A percentile compares a stretch with the other conserved stretches of the same genome.
Evolutionary conservation across 2,329 filamentous ascomycete genomes (phyloP).

Genomic region (Apiospora malaysiana): DNA sequence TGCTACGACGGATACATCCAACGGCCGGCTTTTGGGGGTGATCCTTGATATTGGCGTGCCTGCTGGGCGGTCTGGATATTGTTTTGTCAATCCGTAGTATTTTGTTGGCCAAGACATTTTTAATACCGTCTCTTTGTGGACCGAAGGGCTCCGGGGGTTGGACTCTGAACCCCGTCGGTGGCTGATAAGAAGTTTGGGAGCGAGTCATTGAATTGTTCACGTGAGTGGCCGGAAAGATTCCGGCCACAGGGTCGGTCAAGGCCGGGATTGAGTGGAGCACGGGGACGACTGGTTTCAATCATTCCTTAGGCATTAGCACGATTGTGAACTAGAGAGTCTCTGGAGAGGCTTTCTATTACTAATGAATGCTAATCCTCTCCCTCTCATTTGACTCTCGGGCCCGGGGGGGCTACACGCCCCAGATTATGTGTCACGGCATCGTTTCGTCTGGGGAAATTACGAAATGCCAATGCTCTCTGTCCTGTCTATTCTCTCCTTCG

Average conservation of each 20-base stretch:
- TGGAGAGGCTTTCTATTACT: constrained; percentile 4
- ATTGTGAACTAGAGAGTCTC: background rate
- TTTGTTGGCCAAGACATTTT: background rate
- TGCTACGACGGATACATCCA: background rate
- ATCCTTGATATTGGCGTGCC: background rate
- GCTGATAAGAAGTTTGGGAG: constrained; percentile 2
- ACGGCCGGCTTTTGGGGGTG: background rate
- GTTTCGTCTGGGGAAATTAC: constrained; percentile 13
- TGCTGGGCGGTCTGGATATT: background rate
- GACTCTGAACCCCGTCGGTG: background rate
- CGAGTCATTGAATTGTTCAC: constrained; percentile 6
- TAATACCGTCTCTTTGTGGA: background rate
- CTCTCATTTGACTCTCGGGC: background rate
- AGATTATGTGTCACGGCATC: background rate
- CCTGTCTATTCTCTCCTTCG: background rate
- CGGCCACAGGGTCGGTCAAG: constrained; percentile 21
- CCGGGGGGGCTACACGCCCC: background rate
- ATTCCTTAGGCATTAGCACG: too few species aligned
- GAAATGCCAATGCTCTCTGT: background rate
- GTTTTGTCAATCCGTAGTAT: background rate
- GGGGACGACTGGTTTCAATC: background rate
- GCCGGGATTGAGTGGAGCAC: constrained; percentile 13
- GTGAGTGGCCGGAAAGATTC: constrained; percentile 22
- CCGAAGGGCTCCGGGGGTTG: background rate
- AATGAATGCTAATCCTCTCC: background rate